These are phyloP conservation scores for Pichia sp. DNA, from an alignment of 1,139 yeast species.

Conservation along the genomic window DNA sequence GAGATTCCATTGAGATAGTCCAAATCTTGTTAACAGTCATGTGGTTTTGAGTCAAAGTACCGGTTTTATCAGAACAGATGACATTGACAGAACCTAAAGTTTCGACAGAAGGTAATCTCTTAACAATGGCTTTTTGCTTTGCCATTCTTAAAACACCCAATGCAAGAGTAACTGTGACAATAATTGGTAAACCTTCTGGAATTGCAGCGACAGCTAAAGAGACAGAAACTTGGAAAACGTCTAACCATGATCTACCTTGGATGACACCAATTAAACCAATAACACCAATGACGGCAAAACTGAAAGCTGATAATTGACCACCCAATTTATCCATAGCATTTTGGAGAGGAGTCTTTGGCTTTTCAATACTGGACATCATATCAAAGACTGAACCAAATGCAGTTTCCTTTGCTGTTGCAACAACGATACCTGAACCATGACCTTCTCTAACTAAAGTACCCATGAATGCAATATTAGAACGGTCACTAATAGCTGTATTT, in stretches of 20 bases:
- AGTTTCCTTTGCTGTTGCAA: constrained; percentile 83
- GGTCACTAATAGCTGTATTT: constrained; percentile 43
- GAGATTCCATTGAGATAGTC: constrained; percentile 60
- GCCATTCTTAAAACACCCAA: constrained; percentile 97
- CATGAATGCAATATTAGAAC: constrained; percentile 85
- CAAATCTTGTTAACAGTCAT: constrained; percentile 90
- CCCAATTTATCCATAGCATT: constrained; percentile 94
- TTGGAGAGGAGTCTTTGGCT: constrained; percentile 95
- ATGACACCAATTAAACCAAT: constrained; percentile 84
- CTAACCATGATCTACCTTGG: constrained; percentile 93
- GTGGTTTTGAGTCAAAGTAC: constrained; percentile 90
- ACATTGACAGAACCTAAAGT: constrained; percentile 95
- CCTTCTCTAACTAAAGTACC: constrained; percentile 96
- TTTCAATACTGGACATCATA: constrained; percentile 92
- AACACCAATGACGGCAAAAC: constrained; percentile 81
- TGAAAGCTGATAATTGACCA: constrained; percentile 76
- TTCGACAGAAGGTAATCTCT: constrained; percentile 92
- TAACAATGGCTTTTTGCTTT: constrained; percentile 84
- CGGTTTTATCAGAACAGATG: constrained; percentile 93
- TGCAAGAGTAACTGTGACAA: constrained; percentile 94
- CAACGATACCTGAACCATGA: constrained; percentile 89
- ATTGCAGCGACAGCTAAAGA: constrained; percentile 97
- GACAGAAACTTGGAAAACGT: constrained; percentile 96
- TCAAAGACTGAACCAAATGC: constrained; percentile 88
- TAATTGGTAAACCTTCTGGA: constrained; percentile 96